Evolutionary conservation across 2,329 filamentous ascomycete genomes (phyloP).

Genomic region (Beauveria sp.): DNA sequence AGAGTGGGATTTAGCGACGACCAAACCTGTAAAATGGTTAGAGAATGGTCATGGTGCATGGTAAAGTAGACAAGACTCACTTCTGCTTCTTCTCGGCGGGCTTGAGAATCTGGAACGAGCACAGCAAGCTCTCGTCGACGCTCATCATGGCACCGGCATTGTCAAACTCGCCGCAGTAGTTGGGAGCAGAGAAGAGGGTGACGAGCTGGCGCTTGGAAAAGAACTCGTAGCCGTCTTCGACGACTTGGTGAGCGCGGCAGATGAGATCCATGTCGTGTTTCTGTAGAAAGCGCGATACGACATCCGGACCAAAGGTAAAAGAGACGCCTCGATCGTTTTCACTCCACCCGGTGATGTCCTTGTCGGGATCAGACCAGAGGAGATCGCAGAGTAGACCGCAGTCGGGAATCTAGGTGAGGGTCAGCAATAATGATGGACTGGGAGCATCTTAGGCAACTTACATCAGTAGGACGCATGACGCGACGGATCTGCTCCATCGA

Average conservation of each 20-base stretch:
- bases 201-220: constrained; percentile 98
- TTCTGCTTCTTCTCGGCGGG: constrained; percentile 99
- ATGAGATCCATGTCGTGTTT: constrained; percentile 99
- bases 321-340: constrained; percentile 98
- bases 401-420: constrained; percentile 73
- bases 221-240: constrained; percentile 99
- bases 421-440: constrained; percentile 10
- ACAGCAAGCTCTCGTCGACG: constrained; percentile 94
- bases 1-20: constrained; percentile 61
- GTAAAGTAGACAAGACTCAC: constrained; percentile 58
- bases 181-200: constrained; percentile 94
- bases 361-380: constrained; percentile 97
- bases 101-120: constrained; percentile 99
- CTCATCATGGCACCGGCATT: constrained; percentile 99
- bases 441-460: constrained; percentile 45
- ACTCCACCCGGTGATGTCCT: constrained; percentile 98
- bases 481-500: constrained; percentile 99
- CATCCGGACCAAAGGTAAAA: constrained; percentile 96
- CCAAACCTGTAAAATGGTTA: constrained; percentile 81
- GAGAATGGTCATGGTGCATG: constrained; percentile 31
- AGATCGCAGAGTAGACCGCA: constrained; percentile 96
- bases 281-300: constrained; percentile 93
- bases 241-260: constrained; percentile 96
- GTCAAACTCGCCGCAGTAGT: constrained; percentile 99
- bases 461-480: constrained; percentile 97